Base-by-base conservation (phyloP, 306 rosid species). In the Trifolium fragiferum region DNA sequence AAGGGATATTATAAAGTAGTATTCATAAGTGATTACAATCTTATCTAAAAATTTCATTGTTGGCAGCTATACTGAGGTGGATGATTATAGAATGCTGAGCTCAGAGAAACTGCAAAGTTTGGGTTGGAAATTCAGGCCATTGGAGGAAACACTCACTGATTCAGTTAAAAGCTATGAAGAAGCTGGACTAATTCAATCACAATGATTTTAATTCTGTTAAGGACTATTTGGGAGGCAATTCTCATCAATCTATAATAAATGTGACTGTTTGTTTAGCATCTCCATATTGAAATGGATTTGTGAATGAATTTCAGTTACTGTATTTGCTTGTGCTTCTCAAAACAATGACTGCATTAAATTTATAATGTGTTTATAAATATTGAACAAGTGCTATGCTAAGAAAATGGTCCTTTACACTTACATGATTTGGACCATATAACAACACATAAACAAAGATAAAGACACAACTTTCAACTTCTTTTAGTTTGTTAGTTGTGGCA, bases 81-180 rank as follows among this genome's bases (percentile, higher is more conserved):
- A 50, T 38, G 77, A 72, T 30, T 50, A 55, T 37, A 4, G 0
- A 16, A 46, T n/a, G 50, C 6, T 86, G 49, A 84, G 86, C 76
- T 47, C 84, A 33, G 89, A 86, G 75, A 91, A 85, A 76, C 74
- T 89, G 83, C 83, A 81, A 49, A 78, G 47, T 20, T 83, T 91
- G 75, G 92, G 87, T 59, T 91, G 91, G 90, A 84, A 72, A 58
- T 78, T 21, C 79, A 84, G 89, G 81, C 51, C 90, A 40, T 18
- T 85, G 51, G 88, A 91, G 77, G 91, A 91, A 46, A 87, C 85
- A 67, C 71, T 87, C 8, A 40, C 50, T 67, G 97, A 87, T 82
- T 78, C 90, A 71, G 89, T 91, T 20, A 74, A 84, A 74, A 86
- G 85, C 70, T 87, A 76, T 54, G 20, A 35, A 16, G 65, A 80